Conservation (phyloP, 495 filamentous ascomycete species). For the Parathielavia hyrcaniae region DNA sequence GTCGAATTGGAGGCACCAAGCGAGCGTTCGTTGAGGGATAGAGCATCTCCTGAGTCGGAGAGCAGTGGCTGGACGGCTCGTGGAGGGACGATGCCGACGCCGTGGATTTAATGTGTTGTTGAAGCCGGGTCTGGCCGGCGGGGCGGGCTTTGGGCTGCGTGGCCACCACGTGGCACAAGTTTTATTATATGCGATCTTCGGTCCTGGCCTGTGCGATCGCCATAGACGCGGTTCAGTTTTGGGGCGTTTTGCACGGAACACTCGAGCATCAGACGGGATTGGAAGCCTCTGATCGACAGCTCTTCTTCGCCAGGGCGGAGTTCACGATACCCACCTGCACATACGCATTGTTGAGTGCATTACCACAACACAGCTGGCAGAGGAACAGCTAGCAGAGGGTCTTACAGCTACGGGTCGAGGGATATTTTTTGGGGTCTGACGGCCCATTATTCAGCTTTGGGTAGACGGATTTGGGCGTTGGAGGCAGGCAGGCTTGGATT, state of each 20-base stretch:
- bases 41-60: conserved; percentile 9
- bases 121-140: background rate
- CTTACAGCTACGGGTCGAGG: background rate
- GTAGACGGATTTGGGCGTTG: conserved; percentile 2
- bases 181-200: background rate
- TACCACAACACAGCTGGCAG: background rate
- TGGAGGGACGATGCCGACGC: conserved; percentile 10
- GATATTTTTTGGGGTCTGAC: background rate
- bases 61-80: conserved; percentile 17
- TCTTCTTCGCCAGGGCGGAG: background rate
- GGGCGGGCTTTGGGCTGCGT: background rate
- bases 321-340: conserved; percentile 2
- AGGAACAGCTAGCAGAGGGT: background rate
- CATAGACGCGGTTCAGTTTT: background rate
- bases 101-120: conserved; percentile 9
- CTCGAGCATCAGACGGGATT: too few relatives aligned
- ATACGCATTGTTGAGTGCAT: background rate
- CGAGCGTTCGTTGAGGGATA: conserved; percentile 13
- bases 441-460: background rate
- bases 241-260: too few relatives aligned
- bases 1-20: conserved; percentile 22
- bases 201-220: background rate
- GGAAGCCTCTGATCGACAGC: background rate
- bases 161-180: background rate
- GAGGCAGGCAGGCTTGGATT: background rate